Percentiles rank a stretch among this genome's conserved stretches.
Conservation (phyloP, 768 basidiomycete species). For the Crassisporium funariophilum region DNA sequence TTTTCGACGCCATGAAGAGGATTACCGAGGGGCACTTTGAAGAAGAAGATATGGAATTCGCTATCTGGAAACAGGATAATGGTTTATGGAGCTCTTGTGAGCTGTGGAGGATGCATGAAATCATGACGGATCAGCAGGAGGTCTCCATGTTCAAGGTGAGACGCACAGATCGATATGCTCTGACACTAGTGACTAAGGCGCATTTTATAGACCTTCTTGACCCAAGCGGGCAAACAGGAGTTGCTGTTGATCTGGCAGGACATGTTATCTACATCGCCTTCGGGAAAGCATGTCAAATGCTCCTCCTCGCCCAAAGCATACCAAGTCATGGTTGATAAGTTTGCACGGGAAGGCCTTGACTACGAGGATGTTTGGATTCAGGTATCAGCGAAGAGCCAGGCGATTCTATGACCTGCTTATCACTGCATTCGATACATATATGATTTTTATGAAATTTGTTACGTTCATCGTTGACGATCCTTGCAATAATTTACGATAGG, state of each 20-base stretch:
- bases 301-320: conserved; percentile 22
- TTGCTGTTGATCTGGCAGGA: conserved; percentile 29
- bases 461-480: no score
- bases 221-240: conserved; percentile 25
- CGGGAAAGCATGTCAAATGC: conserved; percentile 9
- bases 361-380: conserved; percentile 32
- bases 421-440: no score
- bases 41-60: conserved; percentile 32
- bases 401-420: neutral
- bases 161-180: neutral
- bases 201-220: conserved; percentile 23
- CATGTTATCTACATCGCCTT: conserved; percentile 9
- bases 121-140: conserved; percentile 31
- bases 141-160: conserved; percentile 29
- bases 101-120: conserved; percentile 32
- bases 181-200: conserved; percentile 1
- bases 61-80: conserved; percentile 28
- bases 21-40: conserved; percentile 26
- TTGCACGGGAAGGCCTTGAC: conserved; percentile 30
- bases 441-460: no score
- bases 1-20: conserved; percentile 28
- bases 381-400: conserved; percentile 16
- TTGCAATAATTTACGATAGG: no score
- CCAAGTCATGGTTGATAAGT: conserved; percentile 26
- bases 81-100: conserved; percentile 31